A percentile compares a stretch with the other conserved stretches of the same genome.
Evolutionary conservation across 2,329 filamentous ascomycete genomes (phyloP).

Genomic region (Blastomyces silverae): DNA sequence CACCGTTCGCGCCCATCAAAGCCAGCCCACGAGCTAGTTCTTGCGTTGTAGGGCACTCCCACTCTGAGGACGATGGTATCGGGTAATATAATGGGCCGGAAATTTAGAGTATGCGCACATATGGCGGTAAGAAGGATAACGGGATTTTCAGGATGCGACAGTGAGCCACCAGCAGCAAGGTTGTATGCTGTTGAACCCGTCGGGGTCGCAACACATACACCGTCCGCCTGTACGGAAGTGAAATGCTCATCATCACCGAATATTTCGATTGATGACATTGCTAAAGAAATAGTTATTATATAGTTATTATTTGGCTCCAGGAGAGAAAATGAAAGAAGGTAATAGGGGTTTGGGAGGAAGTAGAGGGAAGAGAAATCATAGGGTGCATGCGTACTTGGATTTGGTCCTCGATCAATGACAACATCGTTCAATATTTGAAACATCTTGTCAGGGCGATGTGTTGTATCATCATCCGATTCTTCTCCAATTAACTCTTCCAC

Average conservation of each 20-base stretch:
- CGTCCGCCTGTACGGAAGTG: constrained; percentile 90
- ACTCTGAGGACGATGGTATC: constrained; percentile 91
- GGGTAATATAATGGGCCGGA: constrained; percentile 87
- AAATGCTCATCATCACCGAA: constrained; percentile 82
- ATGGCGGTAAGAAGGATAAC: constrained; percentile 89
- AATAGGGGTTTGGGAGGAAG: too few species aligned
- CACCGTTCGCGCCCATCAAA: constrained; percentile 86
- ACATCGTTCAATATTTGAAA: constrained; percentile 94
- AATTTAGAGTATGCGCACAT: constrained; percentile 83
- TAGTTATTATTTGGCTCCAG: constrained; percentile 18
- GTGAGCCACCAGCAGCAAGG: constrained; percentile 83
- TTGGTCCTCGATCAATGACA: constrained; percentile 91
- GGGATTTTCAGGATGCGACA: constrained; percentile 87
- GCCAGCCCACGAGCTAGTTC: constrained; percentile 90
- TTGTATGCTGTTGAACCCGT: constrained; percentile 95
- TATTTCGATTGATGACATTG: constrained; percentile 89
- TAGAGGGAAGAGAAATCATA: not conserved
- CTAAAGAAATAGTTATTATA: constrained; percentile 39
- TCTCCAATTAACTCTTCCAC: constrained; percentile 87
- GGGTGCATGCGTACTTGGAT: constrained; percentile 63
- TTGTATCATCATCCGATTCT: constrained; percentile 74
- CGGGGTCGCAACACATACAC: constrained; percentile 87
- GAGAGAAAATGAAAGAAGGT: not conserved
- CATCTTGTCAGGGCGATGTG: constrained; percentile 75
- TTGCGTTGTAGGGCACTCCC: constrained; percentile 88